Evolutionary conservation across 2,329 filamentous ascomycete species (phyloP).

Genomic region (Davidsoniella virescens): DNA sequence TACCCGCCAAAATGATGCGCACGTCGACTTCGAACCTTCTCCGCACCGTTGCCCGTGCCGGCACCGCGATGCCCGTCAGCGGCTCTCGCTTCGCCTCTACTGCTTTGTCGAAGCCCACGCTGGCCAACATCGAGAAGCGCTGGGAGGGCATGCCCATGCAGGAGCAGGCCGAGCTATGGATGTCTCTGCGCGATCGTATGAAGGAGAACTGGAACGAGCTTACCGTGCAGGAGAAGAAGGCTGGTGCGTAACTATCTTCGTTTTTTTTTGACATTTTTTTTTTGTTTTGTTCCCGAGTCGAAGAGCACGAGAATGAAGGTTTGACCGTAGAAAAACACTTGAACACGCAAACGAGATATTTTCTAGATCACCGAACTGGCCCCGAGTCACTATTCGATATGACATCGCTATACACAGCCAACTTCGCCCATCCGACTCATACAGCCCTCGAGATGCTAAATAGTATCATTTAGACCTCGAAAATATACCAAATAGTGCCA

Average conservation of each 20-base stretch:
- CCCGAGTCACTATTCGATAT: not conserved
- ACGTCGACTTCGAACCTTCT: constrained; percentile 32
- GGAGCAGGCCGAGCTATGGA: constrained; percentile 99
- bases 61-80: constrained; percentile 25
- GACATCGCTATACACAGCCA: not conserved
- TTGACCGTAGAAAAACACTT: too few species aligned
- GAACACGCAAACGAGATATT: too few species aligned
- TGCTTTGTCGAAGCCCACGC: constrained; percentile 92
- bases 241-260: constrained; percentile 50
- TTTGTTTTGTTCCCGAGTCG: too few species aligned
- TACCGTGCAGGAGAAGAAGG: constrained; percentile 96
- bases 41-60: constrained; percentile 30
- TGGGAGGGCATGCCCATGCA: constrained; percentile 96
- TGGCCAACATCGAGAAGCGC: constrained; percentile 97
- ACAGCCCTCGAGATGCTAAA: too few species aligned
- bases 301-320: too few species aligned
- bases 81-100: constrained; percentile 43
- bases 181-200: constrained; percentile 95
- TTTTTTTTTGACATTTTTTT: not conserved
- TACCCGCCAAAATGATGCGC: constrained; percentile 33
- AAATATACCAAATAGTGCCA: not conserved
- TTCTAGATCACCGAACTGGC: not conserved
- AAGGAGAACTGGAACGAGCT: constrained; percentile 93
- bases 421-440: not conserved
- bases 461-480: not conserved